Conservation (phyloP, 495 filamentous ascomycete genomes). For the Hypomontagnella submonticulosa region DNA sequence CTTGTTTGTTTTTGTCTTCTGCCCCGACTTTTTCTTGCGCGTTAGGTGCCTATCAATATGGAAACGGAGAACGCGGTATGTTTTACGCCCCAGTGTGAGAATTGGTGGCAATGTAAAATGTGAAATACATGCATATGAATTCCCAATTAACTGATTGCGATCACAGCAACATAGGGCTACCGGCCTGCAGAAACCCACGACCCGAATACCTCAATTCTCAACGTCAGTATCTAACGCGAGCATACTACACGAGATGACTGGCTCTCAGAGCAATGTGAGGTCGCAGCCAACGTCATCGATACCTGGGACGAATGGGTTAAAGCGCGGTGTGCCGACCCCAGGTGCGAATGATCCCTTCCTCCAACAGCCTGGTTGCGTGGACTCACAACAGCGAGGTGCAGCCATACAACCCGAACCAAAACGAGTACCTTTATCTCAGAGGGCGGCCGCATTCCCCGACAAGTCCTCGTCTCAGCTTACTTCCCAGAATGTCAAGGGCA, state of each 20-base stretch:
- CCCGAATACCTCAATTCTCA: conserved; percentile 30
- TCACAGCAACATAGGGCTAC: conserved; percentile 25
- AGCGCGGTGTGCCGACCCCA: conserved; percentile 50
- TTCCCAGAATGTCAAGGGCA: conserved; percentile 36
- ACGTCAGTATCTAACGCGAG: conserved; percentile 18
- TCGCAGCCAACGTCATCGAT: conserved; percentile 64
- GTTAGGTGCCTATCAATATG: conserved; percentile 52
- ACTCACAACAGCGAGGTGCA: conserved; percentile 41
- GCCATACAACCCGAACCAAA: conserved; percentile 64
- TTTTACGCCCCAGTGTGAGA: neutral
- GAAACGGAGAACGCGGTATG: conserved; percentile 57
- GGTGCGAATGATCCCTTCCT: conserved; percentile 45
- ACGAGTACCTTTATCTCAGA: conserved; percentile 67
- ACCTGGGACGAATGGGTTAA: conserved; percentile 51
- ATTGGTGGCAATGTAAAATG: neutral
- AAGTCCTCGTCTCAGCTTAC: conserved; percentile 37
- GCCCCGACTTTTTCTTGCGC: conserved; percentile 38
- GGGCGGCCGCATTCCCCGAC: conserved; percentile 61
- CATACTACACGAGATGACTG: conserved; percentile 58
- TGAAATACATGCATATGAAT: neutral
- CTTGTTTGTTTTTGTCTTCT: conserved; percentile 44
- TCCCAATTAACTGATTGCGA: conserved; percentile 16
- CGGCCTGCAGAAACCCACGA: conserved; percentile 27
- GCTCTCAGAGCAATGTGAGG: conserved; percentile 76
- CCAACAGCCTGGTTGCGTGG: neutral